Base-by-base conservation (phyloP, 129 eudicot genomes). In the Lactuca sativa region DNA sequence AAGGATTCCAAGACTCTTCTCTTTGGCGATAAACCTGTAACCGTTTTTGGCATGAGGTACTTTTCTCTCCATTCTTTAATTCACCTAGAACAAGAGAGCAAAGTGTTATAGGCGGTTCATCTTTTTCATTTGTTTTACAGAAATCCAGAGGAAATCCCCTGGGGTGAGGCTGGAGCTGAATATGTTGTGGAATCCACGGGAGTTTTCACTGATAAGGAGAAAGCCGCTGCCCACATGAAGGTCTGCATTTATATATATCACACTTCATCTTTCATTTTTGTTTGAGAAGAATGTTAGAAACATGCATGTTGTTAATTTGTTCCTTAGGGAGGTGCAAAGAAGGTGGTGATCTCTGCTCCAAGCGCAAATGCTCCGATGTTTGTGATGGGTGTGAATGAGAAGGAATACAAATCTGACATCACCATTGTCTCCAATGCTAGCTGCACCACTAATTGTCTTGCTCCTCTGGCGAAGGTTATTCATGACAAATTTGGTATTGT, bases 341-440 rank as follows among this genome's bases (percentile, higher is more conserved):
- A 89, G 80, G 92, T 86, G 64, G 82, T 88, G 10, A 88, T 88
- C 36, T 88, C 95, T 47, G 89, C 95, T 64, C 95, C 91, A 61
- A 88, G 96, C 38, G 74, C 67, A 56, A 72, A 86, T 74, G 96
- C 96, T 32, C 92, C 96, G 67, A 89, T 89, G 92, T 86, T 89
- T 75, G 96, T 89, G 34, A 78, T 77, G 71, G 81, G 81, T 44
- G 81, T 77, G 40, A 69, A 77, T 34, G 81, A 77, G 71, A 62
- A 77, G 6, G 81, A 77, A 41, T 77, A 77, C 76, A 77, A 44
- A 31, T 48, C 81, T 14, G 71, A 77, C 30, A 55, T 77, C 61
- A 67, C 58, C 30, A 75, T 67, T 17, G 80, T 75, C 30, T 75
- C 80, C 16, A 75, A 75, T 7, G 74, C 74, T 36, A 66, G 80